These are phyloP conservation scores for Hirschioporus abietinus DNA, from an alignment of 768 basidiomycete genomes.

Conservation along the genomic window DNA sequence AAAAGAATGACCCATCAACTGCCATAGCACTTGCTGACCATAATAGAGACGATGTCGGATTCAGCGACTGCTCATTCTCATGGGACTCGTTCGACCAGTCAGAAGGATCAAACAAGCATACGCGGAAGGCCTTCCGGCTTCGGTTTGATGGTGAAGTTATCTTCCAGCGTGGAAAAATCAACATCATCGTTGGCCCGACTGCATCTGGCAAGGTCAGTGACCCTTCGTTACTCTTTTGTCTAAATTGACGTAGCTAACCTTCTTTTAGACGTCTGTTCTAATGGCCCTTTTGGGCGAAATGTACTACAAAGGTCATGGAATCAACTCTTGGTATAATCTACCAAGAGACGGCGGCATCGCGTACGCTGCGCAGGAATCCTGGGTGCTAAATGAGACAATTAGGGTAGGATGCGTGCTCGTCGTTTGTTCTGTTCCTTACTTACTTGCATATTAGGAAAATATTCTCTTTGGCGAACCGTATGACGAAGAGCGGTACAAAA, in stretches of 20 bases:
- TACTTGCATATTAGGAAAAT: conserved; percentile 14
- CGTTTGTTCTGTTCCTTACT: conserved; percentile 3
- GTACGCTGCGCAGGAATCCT: conserved; percentile 44
- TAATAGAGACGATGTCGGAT: conserved; percentile 16
- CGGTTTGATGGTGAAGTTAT: conserved; percentile 22
- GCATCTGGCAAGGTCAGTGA: conserved; percentile 21
- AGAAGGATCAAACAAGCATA: conserved; percentile 10
- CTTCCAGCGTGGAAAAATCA: conserved; percentile 24
- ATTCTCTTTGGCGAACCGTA: conserved; percentile 24
- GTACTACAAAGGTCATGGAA: conserved; percentile 23
- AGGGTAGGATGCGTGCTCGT: conserved; percentile 14
- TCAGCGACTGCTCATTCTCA: conserved; percentile 23
- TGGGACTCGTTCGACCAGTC: conserved; percentile 19
- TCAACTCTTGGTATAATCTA: conserved; percentile 35
- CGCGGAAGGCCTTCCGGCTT: conserved; percentile 22
- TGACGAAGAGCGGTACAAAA: conserved; percentile 24
- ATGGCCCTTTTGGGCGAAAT: conserved; percentile 29
- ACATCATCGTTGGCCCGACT: conserved; percentile 27
- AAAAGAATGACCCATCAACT: conserved; percentile 6
- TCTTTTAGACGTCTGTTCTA: conserved; percentile 20
- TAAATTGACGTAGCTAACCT: not conserved
- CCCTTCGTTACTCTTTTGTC: not conserved
- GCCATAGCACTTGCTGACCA: conserved; percentile 2
- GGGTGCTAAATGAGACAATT: conserved; percentile 43
- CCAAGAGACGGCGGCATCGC: conserved; percentile 41